Evolutionary conservation across 139 green algal genomes (phyloP), one percentile per base, ranked within the genome.

Genomic region (Auxenochlorella protothecoides): DNA sequence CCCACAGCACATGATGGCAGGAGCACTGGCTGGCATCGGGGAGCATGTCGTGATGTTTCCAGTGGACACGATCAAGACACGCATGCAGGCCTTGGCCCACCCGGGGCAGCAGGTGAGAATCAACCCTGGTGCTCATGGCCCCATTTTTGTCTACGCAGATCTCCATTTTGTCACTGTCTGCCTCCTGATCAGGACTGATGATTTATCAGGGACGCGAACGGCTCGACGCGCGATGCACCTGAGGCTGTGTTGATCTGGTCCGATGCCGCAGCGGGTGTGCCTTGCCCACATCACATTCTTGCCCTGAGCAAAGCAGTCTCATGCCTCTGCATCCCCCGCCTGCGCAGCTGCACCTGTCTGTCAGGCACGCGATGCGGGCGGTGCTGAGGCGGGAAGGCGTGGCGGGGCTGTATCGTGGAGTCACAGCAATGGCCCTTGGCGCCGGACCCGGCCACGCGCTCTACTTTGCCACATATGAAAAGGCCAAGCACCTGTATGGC

Each of bases 21-120:
- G 92, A 9, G 89, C 89, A 3, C 66, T 85, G 10, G 92, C 94
- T n/a, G 95, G 94, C 27, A 92, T 96, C 3, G 83, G 88, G 12
- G 95, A 99, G 79, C 95, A 99, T 78, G 83, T 86, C 4, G 91
- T 83, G 51, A 98, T 99, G 95, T 98, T 92, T 65, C 92, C 92
- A 6, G 88, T 98, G 8, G 95, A 99, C 81, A 98, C 93, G 11
- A 87, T 99, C 63, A 98, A 98, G 72, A 99, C 95, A 4, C 71
- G 95, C 2, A 96, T 97, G 89, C 95, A 99, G 83, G 90, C 91
- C 2, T 73, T 95, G 3, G 84, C 83, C n/a, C 91, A 95, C 60
- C 91, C 91, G 3, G 91, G 91, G 0, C 91, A 97, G 77, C 78
- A 78, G 80, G 83, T 87, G 73, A 13, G 65, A 1, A 0, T 44